Evolutionary conservation across 2,329 filamentous ascomycete genomes (phyloP).

Genomic region (Calycina herbarum): DNA sequence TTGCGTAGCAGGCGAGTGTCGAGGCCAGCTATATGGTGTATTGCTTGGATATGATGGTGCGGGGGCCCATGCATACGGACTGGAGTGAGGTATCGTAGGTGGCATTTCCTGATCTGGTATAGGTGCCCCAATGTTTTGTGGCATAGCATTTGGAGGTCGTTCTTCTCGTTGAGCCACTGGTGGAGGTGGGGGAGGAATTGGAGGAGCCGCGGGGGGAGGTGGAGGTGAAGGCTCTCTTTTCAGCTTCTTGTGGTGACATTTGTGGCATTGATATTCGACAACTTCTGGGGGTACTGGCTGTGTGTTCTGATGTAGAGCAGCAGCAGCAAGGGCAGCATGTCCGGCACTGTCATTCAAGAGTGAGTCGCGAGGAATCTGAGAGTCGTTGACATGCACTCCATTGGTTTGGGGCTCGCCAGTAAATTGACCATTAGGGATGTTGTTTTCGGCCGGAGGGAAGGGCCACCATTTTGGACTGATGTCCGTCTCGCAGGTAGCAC

Average conservation of each 20-base stretch:
- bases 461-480: constrained; percentile 73
- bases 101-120: constrained; percentile 35
- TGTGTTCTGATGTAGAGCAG: constrained; percentile 36
- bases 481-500: constrained; percentile 66
- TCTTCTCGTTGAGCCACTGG: constrained; percentile 22
- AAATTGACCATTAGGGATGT: not conserved
- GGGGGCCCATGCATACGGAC: constrained; percentile 33
- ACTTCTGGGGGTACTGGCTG: constrained; percentile 21
- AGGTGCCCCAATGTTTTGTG: constrained; percentile 32
- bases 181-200: constrained; percentile 14
- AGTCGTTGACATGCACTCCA: constrained; percentile 18
- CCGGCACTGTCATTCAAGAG: constrained; percentile 21
- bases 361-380: constrained; percentile 12
- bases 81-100: constrained; percentile 28
- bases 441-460: constrained; percentile 21
- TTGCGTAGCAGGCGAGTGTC: constrained; percentile 50
- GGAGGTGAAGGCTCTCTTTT: constrained; percentile 31
- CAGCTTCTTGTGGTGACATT: constrained; percentile 60
- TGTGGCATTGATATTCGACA: constrained; percentile 71
- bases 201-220: constrained; percentile 11
- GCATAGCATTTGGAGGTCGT: constrained; percentile 26
- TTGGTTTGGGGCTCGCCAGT: constrained; percentile 16
- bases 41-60: constrained; percentile 42
- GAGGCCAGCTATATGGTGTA: constrained; percentile 51
- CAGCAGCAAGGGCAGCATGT: constrained; percentile 36